Evolutionary conservation across 2,329 filamentous ascomycete genomes (phyloP), one percentile per base, ranked within the genome.

Genomic region (Aspergillus fructus): DNA sequence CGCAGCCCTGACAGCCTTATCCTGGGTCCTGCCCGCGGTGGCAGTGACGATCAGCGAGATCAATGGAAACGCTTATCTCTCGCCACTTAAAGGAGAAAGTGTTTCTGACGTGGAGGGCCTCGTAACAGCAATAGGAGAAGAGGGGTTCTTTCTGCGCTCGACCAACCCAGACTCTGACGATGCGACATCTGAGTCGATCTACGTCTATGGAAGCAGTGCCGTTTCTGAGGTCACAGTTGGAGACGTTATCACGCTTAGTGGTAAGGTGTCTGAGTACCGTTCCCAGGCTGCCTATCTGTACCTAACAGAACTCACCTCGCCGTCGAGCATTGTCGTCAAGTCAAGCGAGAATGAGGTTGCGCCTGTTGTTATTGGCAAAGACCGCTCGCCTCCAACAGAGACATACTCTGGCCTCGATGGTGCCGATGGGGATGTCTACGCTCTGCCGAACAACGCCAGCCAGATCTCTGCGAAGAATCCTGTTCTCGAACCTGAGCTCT

Each of bases 371-470:
- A 81, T 91, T 49, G 88, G 87, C 58, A 75, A 80, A 51, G 79
- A 85, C 0, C 64, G 74, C 3, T 76, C 73, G 5, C 88, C 88
- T 5, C 88, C 88, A 0, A 87, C 81, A 0, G 77, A 82, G 70
- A 78, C 85, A 57, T 89, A 81, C 74, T 85, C 82, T 23, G 77
- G 78, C 40, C 78, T 90, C 2, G 88, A 90, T 61, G 75, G 78
- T 17, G 85, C 85, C 11, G 84, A 87, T n/a, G 85, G 85, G 11
- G 84, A 87, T 68, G 76, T 90, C 39, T 89, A 89, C 60, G 81
- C 75, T 1, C 74, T 88, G 4, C 88, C 88, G 11, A 89, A 88
- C 66, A 87, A 84, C 59, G 75, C 76, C 40, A 81, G 76, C 60
- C 79, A 80, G 62, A 68, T 90, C 40, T 87, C 85, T 2, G 75